These are phyloP conservation scores for Pascua guehoae DNA, from an alignment of 1,284 basidiomycete genomes.

Conservation along the genomic window DNA sequence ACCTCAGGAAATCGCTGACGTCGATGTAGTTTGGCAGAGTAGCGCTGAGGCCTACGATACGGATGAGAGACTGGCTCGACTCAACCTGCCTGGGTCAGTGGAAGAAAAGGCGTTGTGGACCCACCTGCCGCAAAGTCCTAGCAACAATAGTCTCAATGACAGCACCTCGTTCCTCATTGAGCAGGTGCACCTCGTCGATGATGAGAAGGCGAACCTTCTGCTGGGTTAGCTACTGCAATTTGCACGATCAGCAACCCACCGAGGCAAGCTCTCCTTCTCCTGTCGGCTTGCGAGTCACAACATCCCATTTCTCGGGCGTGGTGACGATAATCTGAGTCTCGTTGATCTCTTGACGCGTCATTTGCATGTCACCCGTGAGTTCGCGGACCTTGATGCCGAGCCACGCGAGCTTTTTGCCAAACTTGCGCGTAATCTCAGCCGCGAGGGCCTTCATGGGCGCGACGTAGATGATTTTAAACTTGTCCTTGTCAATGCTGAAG, in stretches of 20 bases:
- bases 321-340: constrained; percentile 98
- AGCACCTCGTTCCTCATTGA: constrained; percentile 96
- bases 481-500: constrained; percentile 61
- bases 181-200: constrained; percentile 95
- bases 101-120: constrained; percentile 3
- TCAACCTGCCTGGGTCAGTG: constrained; percentile 64
- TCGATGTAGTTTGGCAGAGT: constrained; percentile 97
- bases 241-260: constrained; percentile 52
- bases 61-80: constrained; percentile 91
- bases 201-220: constrained; percentile 92
- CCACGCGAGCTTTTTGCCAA: constrained; percentile 87
- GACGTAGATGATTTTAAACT: constrained; percentile 97
- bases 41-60: constrained; percentile 97
- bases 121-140: constrained; percentile 82
- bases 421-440: constrained; percentile 90
- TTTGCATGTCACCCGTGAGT: constrained; percentile 97
- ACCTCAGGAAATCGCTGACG: constrained; percentile 92
- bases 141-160: constrained; percentile 99
- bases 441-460: constrained; percentile 99
- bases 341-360: constrained; percentile 89
- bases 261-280: constrained; percentile 93
- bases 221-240: constrained; percentile 1
- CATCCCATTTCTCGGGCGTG: constrained; percentile 99
- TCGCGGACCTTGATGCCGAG: constrained; percentile 83
- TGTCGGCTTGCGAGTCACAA: constrained; percentile 94